Base-by-base conservation (phyloP, 1,284 basidiomycete species). In the Polyporus tsugae region DNA sequence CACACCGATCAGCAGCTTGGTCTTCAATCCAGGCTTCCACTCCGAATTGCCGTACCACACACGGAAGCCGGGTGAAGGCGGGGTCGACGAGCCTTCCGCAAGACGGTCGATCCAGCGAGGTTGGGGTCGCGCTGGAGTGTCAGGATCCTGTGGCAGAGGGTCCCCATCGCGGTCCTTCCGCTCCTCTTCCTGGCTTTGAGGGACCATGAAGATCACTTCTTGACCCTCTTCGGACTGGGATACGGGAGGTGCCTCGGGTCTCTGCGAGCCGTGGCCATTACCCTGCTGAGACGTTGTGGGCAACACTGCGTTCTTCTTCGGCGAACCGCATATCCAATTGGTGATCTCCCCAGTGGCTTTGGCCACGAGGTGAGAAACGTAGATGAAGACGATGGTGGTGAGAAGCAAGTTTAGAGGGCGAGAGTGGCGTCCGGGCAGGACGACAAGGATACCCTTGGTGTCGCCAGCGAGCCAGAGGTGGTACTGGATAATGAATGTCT, bases 401-500 rank as follows among this genome's bases (percentile, higher is more conserved):
- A 96, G 74, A 49, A 94, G 79, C 71, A 96, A 87, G 79, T 96
- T 97, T 73, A 93, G 62, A 6, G 89, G 85, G 57, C 95, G 85
- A 86, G 90, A 93, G 52, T 80, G 80, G 6, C 89, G 91, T 25
- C 92, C 91, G 0, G 94, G 94, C 57, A 96, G 81, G 62, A 96
- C 86, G 63, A 95, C 81, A 44, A 97, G 84, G 70, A 96, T 85
- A 22, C 93, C 94, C 77, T 94, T 94, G 22, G 93, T 95, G 77
- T 97, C 95, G 5, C 88, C 93, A 0, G 93, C 95, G 46, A 97
- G 85, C 93, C 95, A 96, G 62, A 95, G 84, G 79, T 97, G 95
- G 80, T 92, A 96, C 78, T 97, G 94, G 72, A 96, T 88, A 76
- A 96, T 92, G 78, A 95, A 96, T 0, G 93, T 92, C 80, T 96